Base-by-base conservation (phyloP, 345 rosid species). In the Microthlaspi erraticum region DNA sequence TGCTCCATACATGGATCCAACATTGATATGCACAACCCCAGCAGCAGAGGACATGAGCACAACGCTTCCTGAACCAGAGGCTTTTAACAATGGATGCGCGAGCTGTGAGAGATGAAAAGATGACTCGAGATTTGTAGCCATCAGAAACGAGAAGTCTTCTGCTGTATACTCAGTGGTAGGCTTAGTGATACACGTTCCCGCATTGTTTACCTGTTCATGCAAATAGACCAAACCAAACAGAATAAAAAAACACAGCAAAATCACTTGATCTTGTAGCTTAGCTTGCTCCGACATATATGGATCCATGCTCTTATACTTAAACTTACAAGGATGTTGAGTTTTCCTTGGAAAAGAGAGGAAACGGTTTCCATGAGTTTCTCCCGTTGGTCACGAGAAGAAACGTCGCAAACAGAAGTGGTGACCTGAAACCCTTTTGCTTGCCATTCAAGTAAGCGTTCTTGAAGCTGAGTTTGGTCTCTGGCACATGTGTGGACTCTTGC, bases 121-220 rank as follows among this genome's bases (percentile, higher is more conserved):
- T 66, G 96, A 88, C 78, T 88, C 91, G 14, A 90, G 76, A 73
- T 90, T 90, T 51, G 87, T 86, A 2, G 81, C 53, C 81, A 90
- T 72, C 12, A 82, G 81, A 73, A 52, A 64, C 8, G 91, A 83
- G 67, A 82, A 78, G 17, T 90, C 96, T 57, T 75, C 82, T 0
- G 77, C 53, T 3, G 83, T 84, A 67, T 70, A 74, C 53, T 90
- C 86, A 5, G 73, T 64, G 60, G 75, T 82, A 1, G 93, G 88
- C 70, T 86, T 90, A 55, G 78, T 52, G 13, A 86, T 76, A 54
- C 77, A 77, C 16, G 87, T 87, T 54, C 96, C 96, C 18, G 80
- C 93, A 75, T 87, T 90, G 62, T 86, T 90, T 33, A 90, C 60
- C 92, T 87, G 32, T 18, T 16, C 2, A 58, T 9, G 2, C 38